Evolutionary conservation across 108 stramenopile genomes (phyloP).

Genomic region (Nitzschia sp.): DNA sequence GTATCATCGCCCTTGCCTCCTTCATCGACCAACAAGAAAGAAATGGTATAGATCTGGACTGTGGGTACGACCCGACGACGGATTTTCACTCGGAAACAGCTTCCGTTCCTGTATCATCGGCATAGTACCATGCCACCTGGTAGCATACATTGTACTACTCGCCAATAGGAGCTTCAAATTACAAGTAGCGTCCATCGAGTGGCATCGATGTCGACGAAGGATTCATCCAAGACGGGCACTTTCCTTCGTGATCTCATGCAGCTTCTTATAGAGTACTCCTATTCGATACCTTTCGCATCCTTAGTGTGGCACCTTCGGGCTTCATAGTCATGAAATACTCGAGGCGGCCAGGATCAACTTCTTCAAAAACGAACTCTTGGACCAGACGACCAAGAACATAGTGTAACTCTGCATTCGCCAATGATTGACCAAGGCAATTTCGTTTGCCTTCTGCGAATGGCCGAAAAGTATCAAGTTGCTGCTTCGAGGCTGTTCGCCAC

Average conservation of each 20-base stretch:
- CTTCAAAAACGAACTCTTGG: constrained; percentile 30
- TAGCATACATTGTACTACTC: too few relatives aligned
- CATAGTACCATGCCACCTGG: too few relatives aligned
- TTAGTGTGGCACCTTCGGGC: background rate
- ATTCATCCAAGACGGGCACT: background rate
- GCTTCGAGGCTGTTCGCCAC: constrained; percentile 36
- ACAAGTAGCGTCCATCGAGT: too few relatives aligned
- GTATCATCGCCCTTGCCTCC: background rate
- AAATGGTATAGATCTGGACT: background rate
- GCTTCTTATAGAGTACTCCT: background rate
- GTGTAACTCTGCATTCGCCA: constrained; percentile 42
- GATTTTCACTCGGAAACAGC: background rate
- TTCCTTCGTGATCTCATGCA: background rate
- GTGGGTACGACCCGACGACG: background rate
- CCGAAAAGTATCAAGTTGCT: constrained; percentile 19
- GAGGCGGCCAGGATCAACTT: constrained; percentile 12
- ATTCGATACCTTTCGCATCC: background rate
- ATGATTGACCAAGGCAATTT: constrained; percentile 47
- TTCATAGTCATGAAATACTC: constrained; percentile 35
- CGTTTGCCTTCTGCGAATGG: constrained; percentile 39
- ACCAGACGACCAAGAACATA: constrained; percentile 35
- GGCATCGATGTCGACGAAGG: background rate
- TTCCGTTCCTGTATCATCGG: too few relatives aligned
- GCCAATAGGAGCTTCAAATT: too few relatives aligned
- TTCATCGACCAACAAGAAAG: background rate